Percentiles rank a stretch among this genome's conserved stretches.
phyloP scores from a whole-genome alignment of 164 flowering plant genomes.

The Umbilicus rupestris region DNA sequence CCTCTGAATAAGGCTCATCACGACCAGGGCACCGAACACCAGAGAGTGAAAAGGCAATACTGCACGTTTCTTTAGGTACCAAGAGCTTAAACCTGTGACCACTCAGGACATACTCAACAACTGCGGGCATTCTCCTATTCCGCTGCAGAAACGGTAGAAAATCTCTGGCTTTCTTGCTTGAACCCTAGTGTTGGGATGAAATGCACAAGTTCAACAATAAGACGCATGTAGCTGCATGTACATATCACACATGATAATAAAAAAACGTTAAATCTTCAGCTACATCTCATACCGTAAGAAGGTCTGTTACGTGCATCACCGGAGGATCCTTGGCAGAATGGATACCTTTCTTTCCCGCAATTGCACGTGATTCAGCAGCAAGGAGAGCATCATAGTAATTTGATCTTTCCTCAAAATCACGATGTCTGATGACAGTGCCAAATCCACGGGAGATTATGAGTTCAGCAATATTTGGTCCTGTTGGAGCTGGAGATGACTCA shows the following conservation, averaged over 20 bases:
- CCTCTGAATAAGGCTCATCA: conserved; percentile 80
- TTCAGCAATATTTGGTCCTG: conserved; percentile 68
- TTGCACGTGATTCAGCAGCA: conserved; percentile 86
- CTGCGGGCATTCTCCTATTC: conserved; percentile 65
- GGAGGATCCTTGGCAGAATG: conserved; percentile 86
- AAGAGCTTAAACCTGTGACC: conserved; percentile 91
- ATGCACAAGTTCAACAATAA: not conserved
- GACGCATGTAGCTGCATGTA: not conserved
- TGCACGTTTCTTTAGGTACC: conserved; percentile 94
- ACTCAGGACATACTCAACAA: conserved; percentile 94
- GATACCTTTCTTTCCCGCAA: conserved; percentile 68
- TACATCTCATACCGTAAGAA: conserved; percentile 46
- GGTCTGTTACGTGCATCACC: conserved; percentile 72
- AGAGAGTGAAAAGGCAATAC: conserved; percentile 86
- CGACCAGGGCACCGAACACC: conserved; percentile 99
- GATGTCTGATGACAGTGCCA: conserved; percentile 73
- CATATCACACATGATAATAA: not conserved
- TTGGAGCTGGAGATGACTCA: conserved; percentile 32
- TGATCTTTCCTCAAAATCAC: conserved; percentile 97
- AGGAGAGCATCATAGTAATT: conserved; percentile 84
- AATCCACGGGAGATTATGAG: conserved; percentile 74
- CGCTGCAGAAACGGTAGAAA: conserved; percentile 84
- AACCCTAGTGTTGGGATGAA: conserved; percentile 28
- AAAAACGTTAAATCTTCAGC: not conserved
- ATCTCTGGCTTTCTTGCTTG: conserved; percentile 79